Conservation (phyloP, 176 grass and related monocot species). For the Hordeum marinum region DNA sequence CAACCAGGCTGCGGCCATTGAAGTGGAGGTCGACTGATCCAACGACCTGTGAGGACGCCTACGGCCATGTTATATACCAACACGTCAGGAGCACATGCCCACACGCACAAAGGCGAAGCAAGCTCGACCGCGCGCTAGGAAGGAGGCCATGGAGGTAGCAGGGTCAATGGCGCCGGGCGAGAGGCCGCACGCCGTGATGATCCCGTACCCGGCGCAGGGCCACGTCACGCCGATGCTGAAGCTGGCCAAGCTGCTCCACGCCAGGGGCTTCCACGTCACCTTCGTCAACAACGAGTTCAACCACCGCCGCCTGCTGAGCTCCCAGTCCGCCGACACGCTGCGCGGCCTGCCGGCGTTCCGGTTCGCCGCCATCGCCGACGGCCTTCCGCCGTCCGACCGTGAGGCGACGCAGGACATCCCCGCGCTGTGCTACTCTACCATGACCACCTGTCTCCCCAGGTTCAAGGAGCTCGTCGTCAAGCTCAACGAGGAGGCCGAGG, state of each 20-base stretch:
- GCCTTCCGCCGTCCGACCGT: constrained; percentile 28
- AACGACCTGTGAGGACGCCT: too few species aligned
- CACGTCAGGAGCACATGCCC: too few species aligned
- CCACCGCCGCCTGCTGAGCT: constrained; percentile 23
- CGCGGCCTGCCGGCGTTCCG: constrained; percentile 12
- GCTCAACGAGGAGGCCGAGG: not conserved
- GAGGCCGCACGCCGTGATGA: constrained; percentile 37
- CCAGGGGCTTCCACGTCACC: constrained; percentile 53
- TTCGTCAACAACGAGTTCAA: constrained; percentile 73
- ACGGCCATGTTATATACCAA: too few species aligned
- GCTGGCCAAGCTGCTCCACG: constrained; percentile 66
- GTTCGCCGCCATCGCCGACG: constrained; percentile 34
- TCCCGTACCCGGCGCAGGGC: constrained; percentile 64
- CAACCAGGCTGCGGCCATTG: too few species aligned
- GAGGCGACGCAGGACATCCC: constrained; percentile 47
- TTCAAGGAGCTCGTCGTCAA: constrained; percentile 19
- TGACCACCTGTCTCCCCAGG: constrained; percentile 27
- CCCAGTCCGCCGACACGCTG: not conserved
- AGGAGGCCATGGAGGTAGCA: too few species aligned
- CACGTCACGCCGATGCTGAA: constrained; percentile 63
- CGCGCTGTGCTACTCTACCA: constrained; percentile 26
- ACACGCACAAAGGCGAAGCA: too few species aligned
- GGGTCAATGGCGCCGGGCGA: not conserved
- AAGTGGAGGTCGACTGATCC: too few species aligned
- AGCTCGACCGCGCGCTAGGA: too few species aligned